A percentile compares a stretch with the other conserved stretches of the same genome.
phyloP scores from a whole-genome alignment of 2,329 filamentous ascomycete species.

The Apiospora kogelbergensis region DNA sequence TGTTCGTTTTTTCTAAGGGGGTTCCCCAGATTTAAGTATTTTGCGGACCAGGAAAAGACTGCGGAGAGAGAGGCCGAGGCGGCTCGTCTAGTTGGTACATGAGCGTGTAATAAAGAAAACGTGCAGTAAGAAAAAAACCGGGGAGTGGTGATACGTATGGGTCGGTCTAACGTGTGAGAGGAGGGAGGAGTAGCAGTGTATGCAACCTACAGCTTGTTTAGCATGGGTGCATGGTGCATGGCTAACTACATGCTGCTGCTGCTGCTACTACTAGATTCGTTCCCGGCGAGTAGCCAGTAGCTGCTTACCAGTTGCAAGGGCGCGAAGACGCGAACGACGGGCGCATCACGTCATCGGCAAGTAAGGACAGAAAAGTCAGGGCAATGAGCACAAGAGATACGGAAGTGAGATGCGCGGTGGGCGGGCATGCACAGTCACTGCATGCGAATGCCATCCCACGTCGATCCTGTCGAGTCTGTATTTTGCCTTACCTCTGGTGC shows the following conservation, averaged over 20 bases:
- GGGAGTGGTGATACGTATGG: not conserved
- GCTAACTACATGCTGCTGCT: not conserved
- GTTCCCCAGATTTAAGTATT: slow-evolving; percentile 4
- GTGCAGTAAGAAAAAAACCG: not conserved
- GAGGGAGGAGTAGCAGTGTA: not conserved
- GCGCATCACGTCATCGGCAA: not conserved
- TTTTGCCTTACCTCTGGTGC: not conserved
- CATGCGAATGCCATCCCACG: not conserved
- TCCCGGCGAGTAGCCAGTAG: no score
- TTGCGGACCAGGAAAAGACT: not conserved
- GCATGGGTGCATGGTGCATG: not conserved
- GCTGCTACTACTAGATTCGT: not conserved
- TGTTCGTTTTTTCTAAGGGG: not conserved
- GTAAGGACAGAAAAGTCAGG: not conserved
- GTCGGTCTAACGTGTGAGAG: not conserved
- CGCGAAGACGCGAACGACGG: not conserved
- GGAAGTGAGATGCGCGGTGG: not conserved
- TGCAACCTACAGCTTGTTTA: not conserved
- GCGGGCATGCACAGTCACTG: not conserved
- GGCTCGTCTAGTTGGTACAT: not conserved
- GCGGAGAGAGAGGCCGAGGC: not conserved
- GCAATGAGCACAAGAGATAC: not conserved
- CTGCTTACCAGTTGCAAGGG: not conserved
- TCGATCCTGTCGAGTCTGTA: not conserved
- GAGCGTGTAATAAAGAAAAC: not conserved